Percentiles rank a stretch among this genome's conserved stretches.
Evolutionary conservation across 257 asterid genomes (phyloP).

Genomic region (Primulina tabacum): DNA sequence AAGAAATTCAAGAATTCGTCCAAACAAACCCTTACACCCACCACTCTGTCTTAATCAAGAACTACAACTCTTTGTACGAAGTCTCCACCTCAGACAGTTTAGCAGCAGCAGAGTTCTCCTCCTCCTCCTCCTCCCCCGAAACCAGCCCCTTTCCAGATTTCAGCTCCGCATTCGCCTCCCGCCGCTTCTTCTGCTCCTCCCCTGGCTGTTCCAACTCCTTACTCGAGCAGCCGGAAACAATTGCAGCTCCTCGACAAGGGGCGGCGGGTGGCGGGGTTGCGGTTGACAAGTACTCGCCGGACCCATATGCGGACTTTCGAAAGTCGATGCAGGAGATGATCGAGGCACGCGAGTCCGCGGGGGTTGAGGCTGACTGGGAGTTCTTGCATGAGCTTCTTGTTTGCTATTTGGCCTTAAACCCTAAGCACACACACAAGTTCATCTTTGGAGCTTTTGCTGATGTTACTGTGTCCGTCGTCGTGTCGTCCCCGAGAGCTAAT

Average conservation of each 20-base stretch:
- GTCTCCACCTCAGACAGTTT: too few relatives aligned
- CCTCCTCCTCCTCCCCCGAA: too few relatives aligned
- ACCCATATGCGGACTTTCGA: conserved; percentile 64
- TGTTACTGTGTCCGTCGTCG: conserved; percentile 50
- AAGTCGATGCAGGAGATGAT: conserved; percentile 87
- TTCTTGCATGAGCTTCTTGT: conserved; percentile 63
- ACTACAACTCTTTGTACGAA: too few relatives aligned
- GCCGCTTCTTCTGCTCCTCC: conserved; percentile 72
- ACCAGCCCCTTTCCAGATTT: conserved; percentile 41
- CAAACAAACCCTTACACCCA: too few relatives aligned
- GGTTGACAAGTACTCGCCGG: conserved; percentile 28
- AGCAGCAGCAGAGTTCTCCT: too few relatives aligned
- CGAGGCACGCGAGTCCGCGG: conserved; percentile 41
- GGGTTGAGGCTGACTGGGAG: conserved; percentile 47
- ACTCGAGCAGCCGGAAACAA: conserved; percentile 29
- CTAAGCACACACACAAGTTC: conserved; percentile 64
- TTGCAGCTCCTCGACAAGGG: too few relatives aligned
- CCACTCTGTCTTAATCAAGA: too few relatives aligned
- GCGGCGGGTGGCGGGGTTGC: too few relatives aligned
- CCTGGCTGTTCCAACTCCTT: conserved; percentile 82
- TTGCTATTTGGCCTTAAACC: conserved; percentile 64
- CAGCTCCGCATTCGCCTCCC: conserved; percentile 65
- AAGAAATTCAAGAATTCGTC: too few relatives aligned
- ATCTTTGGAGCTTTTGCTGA: conserved; percentile 70
- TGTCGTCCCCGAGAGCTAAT: not conserved